Evolutionary conservation across 495 filamentous ascomycete genomes (phyloP), one percentile per base, ranked within the genome.

Genomic region (Copromyces sp.): DNA sequence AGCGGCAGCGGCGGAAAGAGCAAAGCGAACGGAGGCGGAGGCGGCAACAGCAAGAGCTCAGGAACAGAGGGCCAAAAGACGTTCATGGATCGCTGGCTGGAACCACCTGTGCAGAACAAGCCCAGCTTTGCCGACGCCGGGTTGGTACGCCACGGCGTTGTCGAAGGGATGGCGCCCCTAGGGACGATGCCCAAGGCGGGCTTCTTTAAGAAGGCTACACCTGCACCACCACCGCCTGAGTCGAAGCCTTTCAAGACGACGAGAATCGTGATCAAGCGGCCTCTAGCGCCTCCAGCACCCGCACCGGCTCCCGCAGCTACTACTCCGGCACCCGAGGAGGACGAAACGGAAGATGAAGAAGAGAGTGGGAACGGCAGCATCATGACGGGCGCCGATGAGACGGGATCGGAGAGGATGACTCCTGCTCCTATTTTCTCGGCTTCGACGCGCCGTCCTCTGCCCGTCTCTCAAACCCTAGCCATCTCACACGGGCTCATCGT

Each of bases 101-200:
- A 96, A 81, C 93, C 93, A 4, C 84, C 88, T 8, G 75, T 90
- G 44, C 87, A 89, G 74, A 81, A 84, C 38, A 89, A 91, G 73
- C 87, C 93, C 2, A 93, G 90, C 74, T 95, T 89, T 78, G 84
- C 87, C 79, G 93, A 95, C 71, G 86, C 84, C 20, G 89, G 86
- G 73, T 83, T 89, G 75, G 82, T 89, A 73, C 82, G 89, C 39
- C 84, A 88, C 74, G 89, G 89, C 69, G 90, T 92, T 6, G 80
- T 92, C 12, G 89, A 89, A 79, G 86, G 87, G 75, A 93, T 94
- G 91, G 86, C 86, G 47, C 87, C 91, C 38, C 81, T 94, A 5
- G 91, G 91, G 44, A 85, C 85, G 37, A 80, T 87, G 68, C 91
- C 91, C 9, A 89, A 84, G 78, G 75, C 81, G n/a, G 78, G 82